phyloP scores from a whole-genome alignment of 345 rosid genomes.

The Firmiana major region DNA sequence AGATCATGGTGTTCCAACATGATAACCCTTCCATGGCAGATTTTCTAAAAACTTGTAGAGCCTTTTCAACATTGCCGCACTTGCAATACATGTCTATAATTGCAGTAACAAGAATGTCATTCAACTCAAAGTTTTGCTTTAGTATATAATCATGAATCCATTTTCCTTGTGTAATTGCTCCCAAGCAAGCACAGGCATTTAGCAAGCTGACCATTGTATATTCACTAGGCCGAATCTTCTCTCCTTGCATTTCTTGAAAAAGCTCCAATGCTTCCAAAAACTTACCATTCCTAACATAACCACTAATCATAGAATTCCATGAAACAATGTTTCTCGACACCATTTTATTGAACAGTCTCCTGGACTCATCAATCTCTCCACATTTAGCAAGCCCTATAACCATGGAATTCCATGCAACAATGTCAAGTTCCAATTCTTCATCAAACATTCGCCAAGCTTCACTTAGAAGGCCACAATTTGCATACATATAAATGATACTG shows the following conservation, averaged over 20 bases:
- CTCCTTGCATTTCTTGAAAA: constrained; percentile 48
- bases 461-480: constrained; percentile 44
- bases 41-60: constrained; percentile 39
- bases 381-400: constrained; percentile 52
- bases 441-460: constrained; percentile 52
- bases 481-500: constrained; percentile 58
- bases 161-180: constrained; percentile 64
- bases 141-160: constrained; percentile 62
- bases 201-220: constrained; percentile 73
- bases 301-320: constrained; percentile 77
- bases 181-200: constrained; percentile 58
- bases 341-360: constrained; percentile 52
- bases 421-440: constrained; percentile 36
- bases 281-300: constrained; percentile 56
- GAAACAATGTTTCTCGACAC: constrained; percentile 40
- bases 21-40: constrained; percentile 41
- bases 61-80: constrained; percentile 53
- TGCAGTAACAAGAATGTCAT: constrained; percentile 53
- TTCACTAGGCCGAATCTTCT: constrained; percentile 43
- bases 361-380: constrained; percentile 50
- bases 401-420: constrained; percentile 70
- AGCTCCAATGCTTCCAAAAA: constrained; percentile 52
- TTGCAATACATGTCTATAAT: constrained; percentile 75
- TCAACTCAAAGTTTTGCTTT: constrained; percentile 40
- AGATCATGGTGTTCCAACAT: constrained; percentile 82